Percentiles rank a stretch among this genome's conserved stretches.
These are phyloP conservation scores for Clonostachys byssicola DNA, from an alignment of 2,329 filamentous ascomycete genomes.

Conservation along the genomic window DNA sequence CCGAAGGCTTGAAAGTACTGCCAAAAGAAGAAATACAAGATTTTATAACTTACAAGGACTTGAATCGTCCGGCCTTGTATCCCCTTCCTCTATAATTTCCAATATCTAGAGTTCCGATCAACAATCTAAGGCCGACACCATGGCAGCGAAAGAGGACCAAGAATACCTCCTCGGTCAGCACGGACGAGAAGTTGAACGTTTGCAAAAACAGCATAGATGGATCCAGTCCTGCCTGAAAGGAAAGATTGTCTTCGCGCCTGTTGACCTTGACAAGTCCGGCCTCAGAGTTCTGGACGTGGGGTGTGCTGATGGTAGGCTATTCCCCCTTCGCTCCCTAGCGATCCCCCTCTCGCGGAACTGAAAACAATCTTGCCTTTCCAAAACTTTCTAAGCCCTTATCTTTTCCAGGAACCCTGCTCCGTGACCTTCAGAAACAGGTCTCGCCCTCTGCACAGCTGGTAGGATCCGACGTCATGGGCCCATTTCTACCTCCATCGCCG, in stretches of 20 bases:
- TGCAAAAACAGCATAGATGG: conserved; percentile 7
- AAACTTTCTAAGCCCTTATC: too few species aligned
- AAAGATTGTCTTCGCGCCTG: conserved; percentile 5
- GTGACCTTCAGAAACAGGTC: conserved; percentile 8
- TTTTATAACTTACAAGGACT: too few species aligned
- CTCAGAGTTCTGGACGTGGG: conserved; percentile 8
- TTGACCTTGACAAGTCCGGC: conserved; percentile 4
- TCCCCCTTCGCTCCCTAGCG: background rate
- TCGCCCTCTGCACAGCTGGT: conserved; percentile 6
- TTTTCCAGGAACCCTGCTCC: conserved; percentile 5
- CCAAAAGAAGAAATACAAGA: too few species aligned
- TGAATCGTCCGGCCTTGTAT: too few species aligned
- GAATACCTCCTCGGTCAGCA: conserved; percentile 2
- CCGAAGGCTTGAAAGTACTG: too few species aligned
- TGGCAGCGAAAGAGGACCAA: background rate
- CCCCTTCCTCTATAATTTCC: too few species aligned
- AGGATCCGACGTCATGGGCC: conserved; percentile 5
- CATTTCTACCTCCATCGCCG: conserved; percentile 4
- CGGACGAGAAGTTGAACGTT: conserved; percentile 8
- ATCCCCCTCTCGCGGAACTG: too few species aligned
- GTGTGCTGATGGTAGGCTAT: conserved; percentile 7
- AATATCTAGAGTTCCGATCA: too few species aligned
- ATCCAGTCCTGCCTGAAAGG: conserved; percentile 4
- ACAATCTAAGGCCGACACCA: too few species aligned
- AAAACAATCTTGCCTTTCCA: too few species aligned